phyloP scores from a whole-genome alignment of 2,329 filamentous ascomycete species.

The Aspergillus quadricinctus region DNA sequence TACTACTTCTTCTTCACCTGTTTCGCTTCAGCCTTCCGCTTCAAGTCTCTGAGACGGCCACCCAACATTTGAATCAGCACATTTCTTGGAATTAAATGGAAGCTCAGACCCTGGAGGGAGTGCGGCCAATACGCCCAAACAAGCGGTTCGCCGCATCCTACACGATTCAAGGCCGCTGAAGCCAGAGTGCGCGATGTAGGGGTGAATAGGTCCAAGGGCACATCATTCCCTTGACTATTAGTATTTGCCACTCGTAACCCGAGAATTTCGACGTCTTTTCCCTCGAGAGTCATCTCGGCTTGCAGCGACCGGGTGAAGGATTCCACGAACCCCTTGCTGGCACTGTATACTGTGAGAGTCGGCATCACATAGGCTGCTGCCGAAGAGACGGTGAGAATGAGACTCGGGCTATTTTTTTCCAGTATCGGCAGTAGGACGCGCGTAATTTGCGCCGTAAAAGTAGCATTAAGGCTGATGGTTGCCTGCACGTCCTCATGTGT shows the following conservation, averaged over 20 bases:
- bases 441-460: conserved; percentile 50
- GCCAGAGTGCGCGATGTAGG: conserved; percentile 29
- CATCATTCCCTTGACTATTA: conserved; percentile 22
- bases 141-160: conserved; percentile 31
- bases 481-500: conserved; percentile 36
- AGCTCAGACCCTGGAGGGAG: conserved; percentile 18
- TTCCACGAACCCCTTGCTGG: conserved; percentile 45
- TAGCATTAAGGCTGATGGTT: conserved; percentile 47
- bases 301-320: conserved; percentile 38
- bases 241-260: conserved; percentile 34
- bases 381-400: conserved; percentile 52
- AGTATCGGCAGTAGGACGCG: conserved; percentile 45
- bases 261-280: conserved; percentile 37
- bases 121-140: conserved; percentile 32
- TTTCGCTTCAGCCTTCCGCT: neutral
- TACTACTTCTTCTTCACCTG: conserved; percentile 1
- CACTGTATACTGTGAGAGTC: conserved; percentile 44
- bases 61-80: neutral
- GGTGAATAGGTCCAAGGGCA: conserved; percentile 20
- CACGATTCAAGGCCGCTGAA: conserved; percentile 26
- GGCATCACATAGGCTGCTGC: conserved; percentile 45
- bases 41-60: neutral
- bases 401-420: conserved; percentile 34
- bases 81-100: neutral
- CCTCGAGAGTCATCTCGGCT: conserved; percentile 41